Evolutionary conservation across 1,139 yeast species (phyloP), one percentile per base, ranked within the genome.

Genomic region (Blastobotrys illinoisensis): DNA sequence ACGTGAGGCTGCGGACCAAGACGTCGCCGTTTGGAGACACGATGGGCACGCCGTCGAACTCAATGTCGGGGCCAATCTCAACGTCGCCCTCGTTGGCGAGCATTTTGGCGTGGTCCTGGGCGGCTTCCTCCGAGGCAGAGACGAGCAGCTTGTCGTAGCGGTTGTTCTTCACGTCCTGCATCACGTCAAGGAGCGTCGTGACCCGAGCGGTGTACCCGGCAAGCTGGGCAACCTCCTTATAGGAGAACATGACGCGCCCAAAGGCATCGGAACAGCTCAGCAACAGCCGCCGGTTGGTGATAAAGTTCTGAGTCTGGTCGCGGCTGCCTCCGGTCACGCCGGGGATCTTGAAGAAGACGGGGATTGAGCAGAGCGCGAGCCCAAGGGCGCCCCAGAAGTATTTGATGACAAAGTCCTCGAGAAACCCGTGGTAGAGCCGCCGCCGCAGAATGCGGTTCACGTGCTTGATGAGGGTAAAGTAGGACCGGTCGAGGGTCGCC

Each of bases 311-410:
- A 1, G 75, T 69, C 49, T 73, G 63, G 50, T 68, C 67, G 9
- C 58, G 55, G 20, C 58, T 55, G 9, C 59, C 61, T 7, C 60
- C 56, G 16, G 57, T 57, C 14, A 62, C 54, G 55, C 78, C 83
- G 7, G 82, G 82, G 56, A 83, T 82, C 58, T 79, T 79, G 61
- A 88, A 82, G 66, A 91, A 91, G 1, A 90, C 88, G 2, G 97
- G 97, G 3, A 93, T 85, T 1, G 96, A 85, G 73, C 97, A 91
- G 52, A 91, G 76, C 0, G 85, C 82, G 58, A 91, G 78, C 5
- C 98, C 97, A 48, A 95, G 88, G 2, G 97, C 97, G 58, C 98
- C 97, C 95, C 97, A 87, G 54, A 90, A 82, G 70, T 91, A 91
- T 69, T 91, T 91, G 58, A 91, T 93, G 59, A 89, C 84, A 66